phyloP scores from a whole-genome alignment of 345 rosid species.

The Raphanus sativus region DNA sequence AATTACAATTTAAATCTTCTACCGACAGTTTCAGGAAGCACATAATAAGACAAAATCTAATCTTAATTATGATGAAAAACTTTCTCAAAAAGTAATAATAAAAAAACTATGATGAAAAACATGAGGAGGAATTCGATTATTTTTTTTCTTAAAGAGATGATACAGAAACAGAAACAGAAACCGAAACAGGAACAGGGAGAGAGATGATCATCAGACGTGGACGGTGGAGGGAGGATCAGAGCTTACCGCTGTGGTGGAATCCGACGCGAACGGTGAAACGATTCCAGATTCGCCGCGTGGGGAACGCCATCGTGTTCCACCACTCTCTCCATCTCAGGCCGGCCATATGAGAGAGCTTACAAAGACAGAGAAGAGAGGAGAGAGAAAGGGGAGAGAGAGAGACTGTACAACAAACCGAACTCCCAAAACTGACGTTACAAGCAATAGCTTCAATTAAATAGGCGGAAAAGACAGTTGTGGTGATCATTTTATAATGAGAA shows the following conservation, averaged over 20 bases:
- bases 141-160: too few species aligned
- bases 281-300: constrained; percentile 48
- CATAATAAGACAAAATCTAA: too few species aligned
- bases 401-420: background rate
- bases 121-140: too few species aligned
- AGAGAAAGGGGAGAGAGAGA: background rate
- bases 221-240: constrained; percentile 10
- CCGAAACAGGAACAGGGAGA: too few species aligned
- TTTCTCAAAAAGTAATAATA: too few species aligned
- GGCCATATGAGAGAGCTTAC: background rate
- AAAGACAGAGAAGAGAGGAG: constrained; percentile 7
- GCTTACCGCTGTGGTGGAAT: constrained; percentile 47
- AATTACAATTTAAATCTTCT: too few species aligned
- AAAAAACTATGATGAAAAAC: too few species aligned
- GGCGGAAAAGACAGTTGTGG: background rate
- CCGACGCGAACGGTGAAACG: constrained; percentile 45
- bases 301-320: constrained; percentile 46
- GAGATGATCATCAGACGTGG: too few species aligned
- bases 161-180: too few species aligned
- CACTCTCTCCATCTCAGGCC: constrained; percentile 40
- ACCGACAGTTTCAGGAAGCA: too few species aligned
- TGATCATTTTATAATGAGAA: background rate
- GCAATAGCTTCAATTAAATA: constrained; percentile 24
- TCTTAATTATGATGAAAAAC: too few species aligned
- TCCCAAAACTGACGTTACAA: background rate